Conservation (phyloP, 1,284 basidiomycete genomes). For the Gomphus bonarii region DNA sequence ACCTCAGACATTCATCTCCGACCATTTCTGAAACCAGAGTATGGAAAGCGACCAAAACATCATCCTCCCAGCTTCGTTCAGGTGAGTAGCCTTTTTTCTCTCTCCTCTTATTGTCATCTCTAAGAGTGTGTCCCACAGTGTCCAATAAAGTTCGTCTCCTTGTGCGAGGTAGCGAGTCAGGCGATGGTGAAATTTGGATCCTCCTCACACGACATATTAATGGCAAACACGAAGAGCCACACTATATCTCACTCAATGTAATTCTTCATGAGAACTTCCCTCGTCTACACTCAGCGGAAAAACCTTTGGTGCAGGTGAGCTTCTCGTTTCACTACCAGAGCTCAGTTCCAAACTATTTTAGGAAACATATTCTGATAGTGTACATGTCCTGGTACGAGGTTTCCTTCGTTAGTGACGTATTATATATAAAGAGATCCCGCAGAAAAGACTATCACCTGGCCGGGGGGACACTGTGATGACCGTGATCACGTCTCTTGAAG, state of each 20-base stretch:
- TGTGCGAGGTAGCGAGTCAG: constrained; percentile 6
- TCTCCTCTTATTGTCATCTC: neutral
- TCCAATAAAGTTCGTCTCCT: neutral
- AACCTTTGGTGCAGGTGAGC: constrained; percentile 13
- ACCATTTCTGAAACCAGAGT: neutral
- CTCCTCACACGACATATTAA: constrained; percentile 70
- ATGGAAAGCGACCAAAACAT: neutral
- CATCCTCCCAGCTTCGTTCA: neutral
- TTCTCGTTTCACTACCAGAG: constrained; percentile 17
- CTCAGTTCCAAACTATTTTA: constrained; percentile 19
- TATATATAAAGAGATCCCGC: constrained; percentile 4
- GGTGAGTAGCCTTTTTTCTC: neutral
- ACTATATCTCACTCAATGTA: constrained; percentile 69
- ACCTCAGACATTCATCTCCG: neutral
- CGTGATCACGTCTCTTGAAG: constrained; percentile 58
- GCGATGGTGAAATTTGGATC: constrained; percentile 53
- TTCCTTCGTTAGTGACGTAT: neutral
- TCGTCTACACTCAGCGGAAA: neutral
- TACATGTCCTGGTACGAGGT: constrained; percentile 56
- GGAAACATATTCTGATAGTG: constrained; percentile 73
- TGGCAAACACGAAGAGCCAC: constrained; percentile 42
- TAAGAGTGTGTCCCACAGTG: constrained; percentile 7
- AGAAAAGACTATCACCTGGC: constrained; percentile 11
- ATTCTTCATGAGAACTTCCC: constrained; percentile 33
- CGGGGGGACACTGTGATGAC: constrained; percentile 33